phyloP scores from a whole-genome alignment of 2,329 filamentous ascomycete species.

The Penicillium expansum region DNA sequence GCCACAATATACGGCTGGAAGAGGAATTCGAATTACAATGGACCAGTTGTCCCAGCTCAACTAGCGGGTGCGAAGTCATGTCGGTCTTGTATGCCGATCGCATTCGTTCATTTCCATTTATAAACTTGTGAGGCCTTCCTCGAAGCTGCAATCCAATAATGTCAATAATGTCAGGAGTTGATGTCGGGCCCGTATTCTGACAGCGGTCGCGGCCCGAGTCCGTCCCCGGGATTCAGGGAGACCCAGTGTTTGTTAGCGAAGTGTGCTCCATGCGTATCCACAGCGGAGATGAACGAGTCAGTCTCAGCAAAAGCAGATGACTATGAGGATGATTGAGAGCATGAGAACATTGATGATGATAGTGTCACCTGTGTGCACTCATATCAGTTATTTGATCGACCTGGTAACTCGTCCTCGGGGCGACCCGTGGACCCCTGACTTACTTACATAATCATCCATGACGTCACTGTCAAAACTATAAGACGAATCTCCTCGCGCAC shows the following conservation, averaged over 20 bases:
- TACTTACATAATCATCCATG: background rate
- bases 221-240: background rate
- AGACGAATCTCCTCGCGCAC: background rate
- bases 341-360: background rate
- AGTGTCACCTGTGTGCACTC: background rate
- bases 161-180: background rate
- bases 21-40: background rate
- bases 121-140: background rate
- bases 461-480: background rate
- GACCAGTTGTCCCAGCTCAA: background rate
- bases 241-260: background rate
- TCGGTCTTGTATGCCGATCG: background rate
- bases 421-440: background rate
- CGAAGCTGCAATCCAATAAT: background rate
- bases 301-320: background rate
- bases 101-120: background rate
- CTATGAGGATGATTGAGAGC: background rate
- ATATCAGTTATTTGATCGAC: background rate
- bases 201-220: background rate
- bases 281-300: background rate
- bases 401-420: background rate
- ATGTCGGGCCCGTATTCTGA: background rate
- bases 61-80: background rate
- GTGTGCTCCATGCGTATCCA: background rate
- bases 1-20: too few relatives aligned